Conservation (phyloP, 768 basidiomycete genomes). For the Boletus pseudo-olivaceus region DNA sequence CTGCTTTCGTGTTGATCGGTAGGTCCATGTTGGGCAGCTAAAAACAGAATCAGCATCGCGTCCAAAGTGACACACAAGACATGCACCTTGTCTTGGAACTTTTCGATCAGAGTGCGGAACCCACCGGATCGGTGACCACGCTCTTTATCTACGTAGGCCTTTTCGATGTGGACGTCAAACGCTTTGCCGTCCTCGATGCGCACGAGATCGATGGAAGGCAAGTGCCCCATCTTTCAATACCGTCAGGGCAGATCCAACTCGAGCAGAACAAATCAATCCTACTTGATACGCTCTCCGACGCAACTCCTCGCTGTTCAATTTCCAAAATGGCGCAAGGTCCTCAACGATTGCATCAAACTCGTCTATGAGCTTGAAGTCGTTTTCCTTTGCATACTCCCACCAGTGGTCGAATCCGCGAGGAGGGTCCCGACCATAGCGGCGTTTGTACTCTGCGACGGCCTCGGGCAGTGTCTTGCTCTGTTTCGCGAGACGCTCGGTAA, state of each 20-base stretch:
- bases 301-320: conserved; percentile 67
- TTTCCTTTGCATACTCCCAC: conserved; percentile 75
- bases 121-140: conserved; percentile 76
- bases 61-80: conserved; percentile 5
- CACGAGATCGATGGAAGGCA: conserved; percentile 88
- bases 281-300: conserved; percentile 62
- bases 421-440: conserved; percentile 73
- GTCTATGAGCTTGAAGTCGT: conserved; percentile 78
- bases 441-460: conserved; percentile 79
- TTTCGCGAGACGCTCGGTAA: conserved; percentile 55
- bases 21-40: conserved; percentile 94
- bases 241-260: background rate
- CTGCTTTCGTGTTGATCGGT: conserved; percentile 89
- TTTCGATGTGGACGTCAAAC: conserved; percentile 53
- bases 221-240: conserved; percentile 55
- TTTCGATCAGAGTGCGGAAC: conserved; percentile 70
- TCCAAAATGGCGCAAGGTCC: conserved; percentile 86
- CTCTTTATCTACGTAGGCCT: conserved; percentile 56
- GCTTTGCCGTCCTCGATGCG: conserved; percentile 65
- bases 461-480: conserved; percentile 79
- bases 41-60: background rate
- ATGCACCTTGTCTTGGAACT: conserved; percentile 60
- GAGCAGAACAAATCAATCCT: background rate
- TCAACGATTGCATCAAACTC: conserved; percentile 80
- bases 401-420: conserved; percentile 91